phyloP scores from a whole-genome alignment of 148 eudicot species.

The Rhododendron kiyosumense region DNA sequence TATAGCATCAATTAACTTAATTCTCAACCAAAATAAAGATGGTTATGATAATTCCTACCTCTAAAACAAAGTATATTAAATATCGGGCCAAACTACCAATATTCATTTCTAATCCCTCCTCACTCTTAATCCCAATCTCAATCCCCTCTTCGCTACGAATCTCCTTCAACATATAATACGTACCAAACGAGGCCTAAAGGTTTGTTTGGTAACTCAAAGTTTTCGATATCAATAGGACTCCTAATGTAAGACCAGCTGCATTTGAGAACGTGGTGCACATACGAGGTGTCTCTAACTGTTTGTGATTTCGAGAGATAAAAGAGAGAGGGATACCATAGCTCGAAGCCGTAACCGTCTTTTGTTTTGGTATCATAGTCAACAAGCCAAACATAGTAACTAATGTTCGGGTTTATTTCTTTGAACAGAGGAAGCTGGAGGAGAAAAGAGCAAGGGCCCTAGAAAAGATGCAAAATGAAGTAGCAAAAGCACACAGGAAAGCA shows the following conservation, averaged over 20 bases:
- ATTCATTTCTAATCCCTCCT: neutral
- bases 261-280: neutral
- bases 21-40: too few relatives aligned
- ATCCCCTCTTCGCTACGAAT: neutral
- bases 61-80: too few relatives aligned
- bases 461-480: conserved; percentile 87
- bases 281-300: neutral
- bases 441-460: conserved; percentile 80
- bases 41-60: neutral
- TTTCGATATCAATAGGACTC: neutral
- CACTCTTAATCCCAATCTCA: neutral
- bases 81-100: neutral
- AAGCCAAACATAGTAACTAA: neutral
- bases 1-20: too few relatives aligned
- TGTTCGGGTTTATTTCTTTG: neutral
- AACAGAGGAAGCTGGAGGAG: conserved; percentile 85
- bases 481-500: conserved; percentile 83
- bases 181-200: neutral
- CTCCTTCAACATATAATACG: neutral
- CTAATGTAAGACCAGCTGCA: neutral
- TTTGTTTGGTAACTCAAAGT: neutral
- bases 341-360: neutral
- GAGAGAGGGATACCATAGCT: neutral
- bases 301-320: neutral
- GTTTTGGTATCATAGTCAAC: neutral